Conservation (phyloP, 305 asterid genomes). For the Striga hermonthica region DNA sequence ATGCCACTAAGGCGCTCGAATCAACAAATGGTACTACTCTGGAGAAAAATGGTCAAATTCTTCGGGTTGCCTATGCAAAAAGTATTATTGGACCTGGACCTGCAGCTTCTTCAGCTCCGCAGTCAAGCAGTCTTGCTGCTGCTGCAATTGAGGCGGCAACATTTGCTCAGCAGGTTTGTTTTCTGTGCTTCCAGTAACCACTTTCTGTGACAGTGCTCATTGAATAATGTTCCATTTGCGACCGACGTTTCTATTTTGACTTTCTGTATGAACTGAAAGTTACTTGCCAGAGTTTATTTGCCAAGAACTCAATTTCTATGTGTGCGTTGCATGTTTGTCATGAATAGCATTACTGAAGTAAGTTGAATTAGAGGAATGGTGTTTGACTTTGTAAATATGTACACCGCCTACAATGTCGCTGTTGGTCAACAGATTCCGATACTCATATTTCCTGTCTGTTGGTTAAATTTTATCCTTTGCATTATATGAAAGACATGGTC, state of each 20-base stretch:
- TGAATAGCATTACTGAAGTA: too few relatives aligned
- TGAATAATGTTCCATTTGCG: neutral
- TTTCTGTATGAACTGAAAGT: neutral
- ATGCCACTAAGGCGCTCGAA: conserved; percentile 93
- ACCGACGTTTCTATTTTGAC: neutral
- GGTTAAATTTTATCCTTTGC: conserved; percentile 3
- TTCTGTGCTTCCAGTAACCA: neutral
- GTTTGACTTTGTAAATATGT: conserved; percentile 17
- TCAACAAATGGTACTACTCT: conserved; percentile 86
- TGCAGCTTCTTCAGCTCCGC: conserved; percentile 66
- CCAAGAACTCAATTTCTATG: too few relatives aligned
- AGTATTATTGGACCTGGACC: conserved; percentile 90
- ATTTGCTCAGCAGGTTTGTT: conserved; percentile 90
- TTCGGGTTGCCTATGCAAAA: conserved; percentile 97
- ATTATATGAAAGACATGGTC: neutral
- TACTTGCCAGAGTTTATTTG: too few relatives aligned
- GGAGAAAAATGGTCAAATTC: conserved; percentile 98
- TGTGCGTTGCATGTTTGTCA: too few relatives aligned
- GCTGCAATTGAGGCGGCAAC: conserved; percentile 99
- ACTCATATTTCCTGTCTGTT: neutral
- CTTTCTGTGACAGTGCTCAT: neutral
- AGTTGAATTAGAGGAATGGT: neutral
- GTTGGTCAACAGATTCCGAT: conserved; percentile 17
- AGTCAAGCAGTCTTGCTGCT: conserved; percentile 95
- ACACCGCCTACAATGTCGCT: neutral